Evolutionary conservation across 345 rosid species (phyloP).

Genomic region (Boechera retrofracta): DNA sequence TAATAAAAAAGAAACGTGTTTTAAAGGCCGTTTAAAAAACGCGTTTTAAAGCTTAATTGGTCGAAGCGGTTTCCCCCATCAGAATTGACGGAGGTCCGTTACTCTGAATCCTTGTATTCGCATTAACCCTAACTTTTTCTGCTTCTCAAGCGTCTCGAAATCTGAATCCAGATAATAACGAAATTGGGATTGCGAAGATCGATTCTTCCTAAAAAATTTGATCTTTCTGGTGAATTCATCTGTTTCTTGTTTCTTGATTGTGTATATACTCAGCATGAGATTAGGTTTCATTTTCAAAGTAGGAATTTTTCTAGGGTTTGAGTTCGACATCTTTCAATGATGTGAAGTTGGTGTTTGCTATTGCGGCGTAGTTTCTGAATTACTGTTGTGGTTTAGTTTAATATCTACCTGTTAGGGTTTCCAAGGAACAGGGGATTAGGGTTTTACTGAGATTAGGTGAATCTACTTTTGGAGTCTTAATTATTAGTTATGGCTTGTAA

Average conservation of each 20-base stretch:
- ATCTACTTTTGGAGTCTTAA: slow-evolving; percentile 9
- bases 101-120: slow-evolving; percentile 10
- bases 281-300: slow-evolving; percentile 3
- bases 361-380: background rate
- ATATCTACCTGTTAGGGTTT: slow-evolving; percentile 36
- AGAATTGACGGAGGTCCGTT: slow-evolving; percentile 40
- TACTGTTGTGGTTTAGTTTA: background rate
- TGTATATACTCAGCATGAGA: slow-evolving; percentile 7
- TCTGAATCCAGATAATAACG: background rate
- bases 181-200: slow-evolving; percentile 13
- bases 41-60: slow-evolving; percentile 21
- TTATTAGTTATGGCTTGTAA: background rate
- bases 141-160: slow-evolving; percentile 4
- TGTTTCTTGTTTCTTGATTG: background rate
- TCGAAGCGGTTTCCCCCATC: slow-evolving; percentile 13
- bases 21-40: no score
- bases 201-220: background rate
- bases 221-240: slow-evolving; percentile 25
- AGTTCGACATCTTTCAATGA: background rate
- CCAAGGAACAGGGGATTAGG: slow-evolving; percentile 33
- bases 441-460: slow-evolving; percentile 19
- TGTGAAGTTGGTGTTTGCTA: background rate
- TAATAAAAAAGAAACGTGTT: slow-evolving; percentile 9
- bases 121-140: slow-evolving; percentile 35
- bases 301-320: slow-evolving; percentile 34